Base-by-base conservation (phyloP, 345 rosid genomes). In the Anacardium occidentale region DNA sequence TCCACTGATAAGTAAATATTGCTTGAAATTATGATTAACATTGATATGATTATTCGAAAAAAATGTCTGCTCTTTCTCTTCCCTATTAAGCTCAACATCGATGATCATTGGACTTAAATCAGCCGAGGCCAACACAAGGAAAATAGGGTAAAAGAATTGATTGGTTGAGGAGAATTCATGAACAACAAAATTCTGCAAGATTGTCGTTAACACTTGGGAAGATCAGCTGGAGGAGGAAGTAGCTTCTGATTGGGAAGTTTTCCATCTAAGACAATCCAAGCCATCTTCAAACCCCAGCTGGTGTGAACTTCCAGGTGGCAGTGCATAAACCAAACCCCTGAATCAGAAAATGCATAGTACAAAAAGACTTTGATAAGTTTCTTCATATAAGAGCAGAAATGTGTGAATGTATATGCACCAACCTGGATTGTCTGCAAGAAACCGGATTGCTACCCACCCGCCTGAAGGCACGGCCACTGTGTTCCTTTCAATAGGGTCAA, bases 281-380 rank as follows among this genome's bases (percentile, higher is more conserved):
- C 94, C 94, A 85, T 87, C 74, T 79, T 86, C 81, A 86, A 73
- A 68, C 92, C 94, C 94, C 94, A 85, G 69, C 87, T 89, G 21
- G 92, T 87, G 80, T 89, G 94, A 50, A 89, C 90, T 77, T 89
- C 94, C 69, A 89, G 81, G 75, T 87, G 91, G 67, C 93, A 87
- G 71, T 89, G 91, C 94, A 89, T 89, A 80, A 87, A 87, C 91
- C 91, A 89, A 17, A 83, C 88, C 50, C 90, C 90, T 88, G 71
- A 18, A 13, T 17, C 51, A 8, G 44, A 22, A 55, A 55, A 22
- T 12, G 26, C 6, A 0, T 37, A 37, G 1, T 7, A 37, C 42
- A 0, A 37, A 37, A 37, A 37, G 42, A 37, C 7, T 37, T 37
- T 37, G 42, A 7, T 37, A 37, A 37, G 42, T 37, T 37, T 37